Conservation (phyloP, 352 stramenopile genomes). For the Phytophthora fragariae region DNA sequence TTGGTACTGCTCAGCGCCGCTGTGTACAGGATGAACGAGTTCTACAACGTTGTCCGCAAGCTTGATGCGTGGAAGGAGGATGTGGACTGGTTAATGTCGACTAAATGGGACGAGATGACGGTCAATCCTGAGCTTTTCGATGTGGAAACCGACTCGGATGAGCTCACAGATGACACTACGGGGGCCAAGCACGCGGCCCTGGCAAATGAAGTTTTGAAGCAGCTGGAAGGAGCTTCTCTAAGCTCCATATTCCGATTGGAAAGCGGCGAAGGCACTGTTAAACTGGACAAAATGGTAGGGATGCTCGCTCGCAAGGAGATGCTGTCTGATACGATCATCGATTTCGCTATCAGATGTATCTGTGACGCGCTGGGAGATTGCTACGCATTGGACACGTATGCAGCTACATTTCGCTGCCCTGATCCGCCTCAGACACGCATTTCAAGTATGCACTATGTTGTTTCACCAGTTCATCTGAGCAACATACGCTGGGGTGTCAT, state of each 20-base stretch:
- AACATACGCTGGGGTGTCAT: no score
- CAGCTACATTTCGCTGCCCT: not conserved
- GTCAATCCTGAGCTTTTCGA: constrained; percentile 1
- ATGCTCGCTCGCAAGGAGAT: not conserved
- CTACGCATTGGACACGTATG: not conserved
- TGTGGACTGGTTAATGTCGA: not conserved
- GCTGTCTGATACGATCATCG: not conserved
- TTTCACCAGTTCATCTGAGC: no score
- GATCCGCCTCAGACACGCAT: not conserved
- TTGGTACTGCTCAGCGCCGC: not conserved
- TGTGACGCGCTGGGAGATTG: not conserved
- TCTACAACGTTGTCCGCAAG: not conserved
- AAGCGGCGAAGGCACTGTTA: not conserved
- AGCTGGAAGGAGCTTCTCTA: not conserved
- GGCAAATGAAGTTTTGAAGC: not conserved
- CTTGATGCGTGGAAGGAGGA: not conserved
- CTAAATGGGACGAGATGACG: not conserved
- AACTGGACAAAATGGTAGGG: not conserved
- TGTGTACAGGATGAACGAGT: not conserved
- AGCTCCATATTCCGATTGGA: not conserved
- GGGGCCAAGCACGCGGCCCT: not conserved
- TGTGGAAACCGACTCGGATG: not conserved
- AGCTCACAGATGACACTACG: not conserved
- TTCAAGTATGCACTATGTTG: no score
- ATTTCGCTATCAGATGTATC: not conserved